Conservation (phyloP, 108 stramenopile genomes). For the Skeletonema potamos region DNA sequence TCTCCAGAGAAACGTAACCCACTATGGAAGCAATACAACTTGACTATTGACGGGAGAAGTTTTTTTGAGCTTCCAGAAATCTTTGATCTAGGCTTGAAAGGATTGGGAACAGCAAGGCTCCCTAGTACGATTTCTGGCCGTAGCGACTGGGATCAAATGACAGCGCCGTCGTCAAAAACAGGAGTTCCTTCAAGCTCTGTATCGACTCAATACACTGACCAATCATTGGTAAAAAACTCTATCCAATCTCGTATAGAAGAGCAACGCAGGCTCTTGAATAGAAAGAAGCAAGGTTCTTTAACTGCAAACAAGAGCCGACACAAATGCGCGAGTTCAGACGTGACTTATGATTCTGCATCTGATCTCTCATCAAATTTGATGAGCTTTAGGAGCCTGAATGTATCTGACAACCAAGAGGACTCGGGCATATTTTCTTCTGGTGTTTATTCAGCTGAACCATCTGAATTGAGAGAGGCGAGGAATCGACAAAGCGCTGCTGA, state of each 20-base stretch:
- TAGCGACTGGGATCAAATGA: neutral
- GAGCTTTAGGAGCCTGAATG: neutral
- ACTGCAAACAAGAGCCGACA: neutral
- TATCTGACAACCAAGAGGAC: neutral
- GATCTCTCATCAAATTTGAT: neutral
- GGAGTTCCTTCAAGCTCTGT: neutral
- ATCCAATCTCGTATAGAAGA: conserved; percentile 26
- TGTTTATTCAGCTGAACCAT: conserved; percentile 19
- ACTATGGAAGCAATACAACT: conserved; percentile 59
- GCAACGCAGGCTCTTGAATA: conserved; percentile 17
- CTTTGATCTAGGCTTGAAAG: conserved; percentile 67
- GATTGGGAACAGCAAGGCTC: conserved; percentile 4
- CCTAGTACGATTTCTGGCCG: neutral
- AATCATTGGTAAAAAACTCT: conserved; percentile 5
- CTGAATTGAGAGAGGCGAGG: conserved; percentile 28
- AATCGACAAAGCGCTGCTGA: neutral
- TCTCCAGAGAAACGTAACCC: conserved; percentile 31
- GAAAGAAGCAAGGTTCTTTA: neutral
- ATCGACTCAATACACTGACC: neutral
- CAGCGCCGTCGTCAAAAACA: neutral
- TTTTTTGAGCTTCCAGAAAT: conserved; percentile 80
- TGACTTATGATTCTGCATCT: neutral
- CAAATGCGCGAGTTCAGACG: neutral
- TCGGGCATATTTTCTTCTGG: neutral
- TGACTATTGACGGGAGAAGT: conserved; percentile 69